Conservation (phyloP, 371 early-diverging fungal genomes). For the Mortierella sp. region DNA sequence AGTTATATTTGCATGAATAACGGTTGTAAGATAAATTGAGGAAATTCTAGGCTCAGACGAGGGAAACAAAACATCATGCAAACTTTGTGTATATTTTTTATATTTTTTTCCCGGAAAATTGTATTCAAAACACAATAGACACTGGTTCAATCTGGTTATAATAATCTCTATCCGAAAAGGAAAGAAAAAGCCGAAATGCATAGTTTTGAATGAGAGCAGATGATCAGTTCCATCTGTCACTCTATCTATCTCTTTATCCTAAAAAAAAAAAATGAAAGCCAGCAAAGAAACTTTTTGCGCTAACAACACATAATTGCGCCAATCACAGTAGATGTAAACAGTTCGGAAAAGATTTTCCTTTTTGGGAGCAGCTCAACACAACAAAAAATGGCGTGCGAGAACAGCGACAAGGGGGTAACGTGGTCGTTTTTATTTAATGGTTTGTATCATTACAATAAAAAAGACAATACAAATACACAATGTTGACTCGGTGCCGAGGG, state of each 20-base stretch:
- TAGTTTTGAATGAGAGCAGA: neutral
- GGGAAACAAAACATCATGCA: neutral
- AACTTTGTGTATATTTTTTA: neutral
- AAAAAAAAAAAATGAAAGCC: neutral
- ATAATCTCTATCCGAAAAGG: neutral
- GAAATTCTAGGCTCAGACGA: neutral
- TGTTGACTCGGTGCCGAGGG: conserved; percentile 8
- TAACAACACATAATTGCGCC: neutral
- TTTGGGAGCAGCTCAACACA: conserved; percentile 8
- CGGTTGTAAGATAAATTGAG: neutral
- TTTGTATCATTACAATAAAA: neutral
- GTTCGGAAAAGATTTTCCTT: conserved; percentile 30
- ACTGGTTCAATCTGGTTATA: too few species aligned
- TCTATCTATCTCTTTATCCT: neutral
- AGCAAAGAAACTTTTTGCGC: neutral
- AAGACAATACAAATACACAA: too few species aligned
- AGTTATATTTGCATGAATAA: neutral
- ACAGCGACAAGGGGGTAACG: neutral
- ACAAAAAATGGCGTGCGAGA: conserved; percentile 7
- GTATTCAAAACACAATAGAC: too few species aligned
- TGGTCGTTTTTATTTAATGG: neutral
- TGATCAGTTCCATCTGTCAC: neutral
- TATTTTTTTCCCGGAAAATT: too few species aligned
- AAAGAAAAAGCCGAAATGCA: neutral
- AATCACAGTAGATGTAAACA: neutral